Evolutionary conservation across 2,329 filamentous ascomycete species (phyloP), one percentile per base, ranked within the genome.

Genomic region (Sarocladium strictum): DNA sequence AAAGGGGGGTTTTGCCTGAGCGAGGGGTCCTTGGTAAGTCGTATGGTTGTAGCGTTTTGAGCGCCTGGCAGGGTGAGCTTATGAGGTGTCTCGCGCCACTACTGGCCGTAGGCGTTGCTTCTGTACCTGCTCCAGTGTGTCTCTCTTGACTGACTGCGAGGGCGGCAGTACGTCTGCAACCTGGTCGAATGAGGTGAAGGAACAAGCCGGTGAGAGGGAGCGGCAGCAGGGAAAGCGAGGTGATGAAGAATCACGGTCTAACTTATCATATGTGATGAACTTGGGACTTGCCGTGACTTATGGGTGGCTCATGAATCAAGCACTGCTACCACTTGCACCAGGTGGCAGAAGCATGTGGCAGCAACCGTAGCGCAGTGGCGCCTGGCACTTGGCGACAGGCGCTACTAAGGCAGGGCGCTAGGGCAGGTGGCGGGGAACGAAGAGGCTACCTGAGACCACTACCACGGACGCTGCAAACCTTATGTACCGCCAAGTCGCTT

Each of bases 341-440:
- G 43, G 23, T 47, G 43, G 23, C 43, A 47, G 23, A 21, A 35
- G 29, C 47, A 51, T 33, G 47, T 51, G 47, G 47, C 27, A 51
- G 47, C 47, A 32, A 32, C 29, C n/a, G 32, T 33, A 33, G 32
- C 9, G 32, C 9, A 19, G 35, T 49, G 26, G 40, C 40, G 40
- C 40, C 40, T 43, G 21, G 40, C 40, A 43, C 21, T 24, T 43
- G 15, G 17, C 10, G 9, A 24, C 7, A 3, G 24, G 21, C 24
- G 43, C 21, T 27, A 29, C 43, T 47, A 47, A 47, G 24, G 43
- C 10, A 47, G 24, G 43, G 43, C 43, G 43, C 23, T 47, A 47
- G 43, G 24, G 26, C 23, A 19, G 47, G 47, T 33, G 47, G 47
- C 47, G 47, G 27, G 23, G 15, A 15, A 35, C 27, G 4, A 40